These are phyloP conservation scores for Melanopsichium pennsylvanicum DNA, from an alignment of 1,284 basidiomycete species.

Conservation along the genomic window DNA sequence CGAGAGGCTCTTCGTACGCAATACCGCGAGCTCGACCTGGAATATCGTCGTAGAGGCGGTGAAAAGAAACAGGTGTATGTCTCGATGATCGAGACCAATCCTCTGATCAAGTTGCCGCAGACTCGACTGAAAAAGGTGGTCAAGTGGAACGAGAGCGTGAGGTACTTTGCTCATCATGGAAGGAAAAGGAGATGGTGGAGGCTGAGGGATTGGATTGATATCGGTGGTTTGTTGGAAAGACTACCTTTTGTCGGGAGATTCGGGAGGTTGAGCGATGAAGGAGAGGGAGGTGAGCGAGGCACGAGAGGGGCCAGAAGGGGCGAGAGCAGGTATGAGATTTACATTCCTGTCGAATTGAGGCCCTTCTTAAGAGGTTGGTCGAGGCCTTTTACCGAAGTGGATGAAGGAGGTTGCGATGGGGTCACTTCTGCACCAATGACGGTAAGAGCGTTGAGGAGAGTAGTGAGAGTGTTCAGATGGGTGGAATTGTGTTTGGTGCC, in stretches of 20 bases:
- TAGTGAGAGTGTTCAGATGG: constrained; percentile 26
- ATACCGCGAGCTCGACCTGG: constrained; percentile 27
- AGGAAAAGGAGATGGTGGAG: constrained; percentile 11
- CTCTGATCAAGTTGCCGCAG: constrained; percentile 21
- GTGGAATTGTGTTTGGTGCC: constrained; percentile 24
- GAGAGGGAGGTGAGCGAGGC: background rate
- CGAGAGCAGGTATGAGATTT: constrained; percentile 18
- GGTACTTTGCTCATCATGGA: constrained; percentile 17
- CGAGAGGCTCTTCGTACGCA: constrained; percentile 21
- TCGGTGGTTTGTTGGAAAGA: background rate
- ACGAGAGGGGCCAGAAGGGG: background rate
- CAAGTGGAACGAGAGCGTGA: constrained; percentile 41
- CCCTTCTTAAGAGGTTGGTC: constrained; percentile 27
- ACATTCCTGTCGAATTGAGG: constrained; percentile 18
- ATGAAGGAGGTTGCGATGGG: background rate
- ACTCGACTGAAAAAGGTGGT: constrained; percentile 38
- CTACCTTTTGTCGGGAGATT: constrained; percentile 26
- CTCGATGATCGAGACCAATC: constrained; percentile 29
- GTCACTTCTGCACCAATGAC: background rate
- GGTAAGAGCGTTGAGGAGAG: constrained; percentile 5
- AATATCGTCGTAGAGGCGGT: constrained; percentile 19
- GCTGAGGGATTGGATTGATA: background rate
- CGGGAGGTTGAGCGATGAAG: constrained; percentile 2
- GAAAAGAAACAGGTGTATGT: constrained; percentile 13
- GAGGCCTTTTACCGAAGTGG: constrained; percentile 5